Base-by-base conservation (phyloP, 495 filamentous ascomycete genomes). In the Thermochaetoides thermophila region DNA sequence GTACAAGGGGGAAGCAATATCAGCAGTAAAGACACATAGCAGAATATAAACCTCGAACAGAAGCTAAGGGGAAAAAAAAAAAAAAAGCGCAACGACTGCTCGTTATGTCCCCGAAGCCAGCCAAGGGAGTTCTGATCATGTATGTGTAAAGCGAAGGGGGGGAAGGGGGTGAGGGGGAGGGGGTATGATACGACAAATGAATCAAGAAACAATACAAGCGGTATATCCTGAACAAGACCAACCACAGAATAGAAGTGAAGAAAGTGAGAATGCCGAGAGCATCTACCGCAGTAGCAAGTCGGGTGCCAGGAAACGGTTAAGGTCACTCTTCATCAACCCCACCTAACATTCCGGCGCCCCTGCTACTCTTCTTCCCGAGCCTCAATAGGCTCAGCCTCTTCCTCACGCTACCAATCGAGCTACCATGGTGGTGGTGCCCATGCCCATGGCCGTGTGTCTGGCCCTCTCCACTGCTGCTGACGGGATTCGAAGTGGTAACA, bases 371-470 rank as follows among this genome's bases (percentile, higher is more conserved):
- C 55, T 73, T 50, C 24, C 74, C 73, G 38, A 83, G 49, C 35
- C 71, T 71, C 41, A 87, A 42, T 29, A 76, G 47, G 43, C 78
- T 84, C 31, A 85, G 55, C 45, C 81, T 52, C 55, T 78, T 84
- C 56, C 70, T 70, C 33, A 84, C 66, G 38, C 70, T 76, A 5
- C 41, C 42, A 27, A 34, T 26, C n/a, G n/a, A n/a, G n/a, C n/a
- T n/a, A 21, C 23, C 13, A 15, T 28, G 31, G 24, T 28, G 18
- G 7, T 32, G 25, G 9, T 30, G 28, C 26, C 29, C 29, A 12
- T 18, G 22, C 21, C 26, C 21, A n/a, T n/a, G n/a, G n/a, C n/a
- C n/a, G n/a, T n/a, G n/a, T 37, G 34, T 3, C 11, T 26, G 24
- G 8, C 24, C 14, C 24, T 26, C n/a, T n/a, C n/a, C n/a, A n/a